A percentile compares a stretch with the other conserved stretches of the same genome.
phyloP scores from a whole-genome alignment of 78 protist species.

The Dictyostelium capitatum region DNA sequence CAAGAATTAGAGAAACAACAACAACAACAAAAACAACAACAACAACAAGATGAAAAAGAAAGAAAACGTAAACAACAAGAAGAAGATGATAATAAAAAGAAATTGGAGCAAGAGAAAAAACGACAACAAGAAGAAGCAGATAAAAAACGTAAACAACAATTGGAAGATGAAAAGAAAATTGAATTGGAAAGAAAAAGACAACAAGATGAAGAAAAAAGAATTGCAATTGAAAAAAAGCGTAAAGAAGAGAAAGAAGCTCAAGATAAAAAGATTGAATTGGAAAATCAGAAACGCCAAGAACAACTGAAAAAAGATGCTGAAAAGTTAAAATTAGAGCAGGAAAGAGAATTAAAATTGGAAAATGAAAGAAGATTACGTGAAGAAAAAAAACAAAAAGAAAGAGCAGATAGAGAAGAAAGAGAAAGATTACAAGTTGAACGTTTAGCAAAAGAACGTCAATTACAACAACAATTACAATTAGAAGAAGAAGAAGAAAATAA shows the following conservation, averaged over 20 bases:
- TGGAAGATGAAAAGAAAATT: neutral
- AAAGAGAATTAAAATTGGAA: conserved; percentile 12
- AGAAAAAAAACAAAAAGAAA: conserved; percentile 11
- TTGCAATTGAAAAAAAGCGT: conserved; percentile 6
- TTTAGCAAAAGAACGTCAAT: neutral
- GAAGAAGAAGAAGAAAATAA: neutral
- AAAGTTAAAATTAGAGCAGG: neutral
- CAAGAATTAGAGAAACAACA: conserved; percentile 4
- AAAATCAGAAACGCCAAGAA: neutral
- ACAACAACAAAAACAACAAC: conserved; percentile 21
- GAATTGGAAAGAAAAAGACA: conserved; percentile 7
- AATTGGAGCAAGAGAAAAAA: conserved; percentile 12
- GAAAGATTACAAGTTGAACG: neutral
- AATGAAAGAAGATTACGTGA: conserved; percentile 9
- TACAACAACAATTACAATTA: neutral
- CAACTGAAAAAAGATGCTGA: conserved; percentile 3
- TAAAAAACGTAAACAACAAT: neutral
- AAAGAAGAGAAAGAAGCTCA: neutral
- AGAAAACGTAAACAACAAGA: conserved; percentile 16
- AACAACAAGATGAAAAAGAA: neutral
- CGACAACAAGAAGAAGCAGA: conserved; percentile 28
- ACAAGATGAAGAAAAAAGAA: neutral
- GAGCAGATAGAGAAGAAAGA: conserved; percentile 14
- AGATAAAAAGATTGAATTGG: conserved; percentile 7
- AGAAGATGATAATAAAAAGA: neutral